These are phyloP conservation scores for Stromatinia cepivora DNA, from an alignment of 2,329 filamentous ascomycete species.

Conservation along the genomic window DNA sequence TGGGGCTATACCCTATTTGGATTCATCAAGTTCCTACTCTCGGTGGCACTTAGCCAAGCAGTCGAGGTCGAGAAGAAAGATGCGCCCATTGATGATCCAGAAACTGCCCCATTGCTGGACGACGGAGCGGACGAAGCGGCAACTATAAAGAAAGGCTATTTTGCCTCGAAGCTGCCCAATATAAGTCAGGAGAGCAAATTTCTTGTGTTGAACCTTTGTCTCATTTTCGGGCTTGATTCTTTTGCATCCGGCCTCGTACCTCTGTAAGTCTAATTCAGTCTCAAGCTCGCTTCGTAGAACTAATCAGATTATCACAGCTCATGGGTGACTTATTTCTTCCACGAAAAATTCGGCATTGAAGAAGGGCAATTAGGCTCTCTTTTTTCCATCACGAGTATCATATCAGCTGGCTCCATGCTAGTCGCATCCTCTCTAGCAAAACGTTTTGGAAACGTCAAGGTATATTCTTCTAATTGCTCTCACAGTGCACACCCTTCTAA, in stretches of 20 bases:
- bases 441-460: constrained; percentile 62
- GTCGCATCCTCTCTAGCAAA: constrained; percentile 56
- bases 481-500: constrained; percentile 34
- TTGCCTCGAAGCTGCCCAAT: constrained; percentile 49
- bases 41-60: constrained; percentile 50
- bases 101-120: constrained; percentile 38
- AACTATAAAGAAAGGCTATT: constrained; percentile 33
- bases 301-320: constrained; percentile 48
- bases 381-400: constrained; percentile 55
- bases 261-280: constrained; percentile 46
- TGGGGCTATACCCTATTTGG: constrained; percentile 58
- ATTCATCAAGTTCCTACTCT: constrained; percentile 55
- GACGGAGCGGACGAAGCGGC: constrained; percentile 29
- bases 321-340: constrained; percentile 60
- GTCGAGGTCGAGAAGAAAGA: constrained; percentile 43
- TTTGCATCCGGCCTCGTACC: constrained; percentile 71
- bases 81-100: constrained; percentile 35
- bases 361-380: constrained; percentile 54
- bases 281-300: constrained; percentile 38
- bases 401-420: constrained; percentile 54
- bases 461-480: constrained; percentile 39
- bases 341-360: constrained; percentile 49
- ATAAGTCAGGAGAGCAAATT: constrained; percentile 57
- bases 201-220: constrained; percentile 61
- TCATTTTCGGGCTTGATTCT: constrained; percentile 68